Base-by-base conservation (phyloP, 2,329 filamentous ascomycete genomes). In the Geosmithia morbida region DNA sequence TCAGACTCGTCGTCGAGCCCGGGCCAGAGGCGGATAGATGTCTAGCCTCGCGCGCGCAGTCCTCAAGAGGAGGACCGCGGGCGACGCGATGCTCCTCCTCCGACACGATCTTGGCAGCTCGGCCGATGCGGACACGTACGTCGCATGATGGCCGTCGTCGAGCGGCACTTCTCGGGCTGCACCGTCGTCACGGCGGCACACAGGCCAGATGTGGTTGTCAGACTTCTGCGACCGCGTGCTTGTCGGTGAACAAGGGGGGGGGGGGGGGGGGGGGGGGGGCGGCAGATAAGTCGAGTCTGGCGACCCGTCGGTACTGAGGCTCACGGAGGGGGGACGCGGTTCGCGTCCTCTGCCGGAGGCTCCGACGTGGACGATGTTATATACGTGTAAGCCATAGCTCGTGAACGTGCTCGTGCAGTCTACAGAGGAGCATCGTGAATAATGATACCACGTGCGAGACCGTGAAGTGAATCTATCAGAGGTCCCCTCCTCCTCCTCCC, bases 11-110 rank as follows among this genome's bases (percentile, higher is more conserved):
- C 66, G 46, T 62, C 80, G 6, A 73, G 69, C 5, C 69, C 73
- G 33, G 81, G 81, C 0, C 79, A 84, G 57, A 71, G 70, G 43
- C 80, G 84, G 54, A 66, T 84, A 84, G 54, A 66, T 84, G 0
- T 80, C 85, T 53, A 78, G 72, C 51, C 67, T 85, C 1, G 79
- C 74, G 0, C 61, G 79, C 0, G 79, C 77, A 0, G 66, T 83
- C 17, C 58, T 83, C 7, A 61, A 71, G 4, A 8, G 57, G 43
- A 57, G 52, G 19, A 22, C 11, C 43, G 22, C 5, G 26, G 47
- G 48, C n/a, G 54, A 56, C 1, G 56, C 56, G 0, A 10, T 69
- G 0, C 45, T 70, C 13, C 44, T 71, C 2, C 56, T 71, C 2
- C 68, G n/a, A n/a, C n/a, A 71, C 17, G 68, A 71, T 52, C 61